Evolutionary conservation across 495 filamentous ascomycete species (phyloP), one percentile per base, ranked within the genome.

Genomic region (Penicillium lividum): DNA sequence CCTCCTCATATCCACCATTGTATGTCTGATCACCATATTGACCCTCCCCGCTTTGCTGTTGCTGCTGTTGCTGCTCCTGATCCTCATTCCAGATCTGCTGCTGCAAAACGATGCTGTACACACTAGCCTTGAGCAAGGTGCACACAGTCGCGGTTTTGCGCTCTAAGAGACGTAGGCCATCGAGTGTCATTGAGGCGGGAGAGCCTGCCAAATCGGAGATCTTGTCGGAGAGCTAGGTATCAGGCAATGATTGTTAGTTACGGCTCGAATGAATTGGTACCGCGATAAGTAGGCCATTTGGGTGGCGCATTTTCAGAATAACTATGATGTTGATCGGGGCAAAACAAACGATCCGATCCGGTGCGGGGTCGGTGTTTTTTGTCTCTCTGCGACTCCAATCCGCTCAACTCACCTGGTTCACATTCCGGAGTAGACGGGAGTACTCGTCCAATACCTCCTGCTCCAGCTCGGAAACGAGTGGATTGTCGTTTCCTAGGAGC

Each of bases 21-120:
- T 71, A 73, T 4, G 65, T 72, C 18, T 63, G 61, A 61, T 73
- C 62, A 45, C 54, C 58, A 30, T 60, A 65, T 40, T 59, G 64
- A n/a, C 54, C 54, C 33, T 64, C 67, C 56, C 73, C 52, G 6
- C 63, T 62, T 30, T 74, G 64, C 42, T 75, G 65, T 30, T 74
- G 64, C 42, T 75, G 65, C 40, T 76, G 69, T 53, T 69, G 66
- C 54, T 70, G 70, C 56, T 74, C 73, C 58, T 73, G 77, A 53
- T 72, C 80, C 62, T 84, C 79, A 68, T 86, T 85, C 56, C 87
- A 85, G 56, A 95, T 94, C 83, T 97, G 89, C 80, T 97, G 92
- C 81, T 98, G 92, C 77, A 98, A 72, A 63, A 98, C 92, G 79
- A 98, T 97, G 70, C 89, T 94, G 73, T 98, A 98, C 50, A 98